These are phyloP conservation scores for Verticillium zaregamsianum DNA, from an alignment of 2,329 filamentous ascomycete genomes.

Conservation along the genomic window DNA sequence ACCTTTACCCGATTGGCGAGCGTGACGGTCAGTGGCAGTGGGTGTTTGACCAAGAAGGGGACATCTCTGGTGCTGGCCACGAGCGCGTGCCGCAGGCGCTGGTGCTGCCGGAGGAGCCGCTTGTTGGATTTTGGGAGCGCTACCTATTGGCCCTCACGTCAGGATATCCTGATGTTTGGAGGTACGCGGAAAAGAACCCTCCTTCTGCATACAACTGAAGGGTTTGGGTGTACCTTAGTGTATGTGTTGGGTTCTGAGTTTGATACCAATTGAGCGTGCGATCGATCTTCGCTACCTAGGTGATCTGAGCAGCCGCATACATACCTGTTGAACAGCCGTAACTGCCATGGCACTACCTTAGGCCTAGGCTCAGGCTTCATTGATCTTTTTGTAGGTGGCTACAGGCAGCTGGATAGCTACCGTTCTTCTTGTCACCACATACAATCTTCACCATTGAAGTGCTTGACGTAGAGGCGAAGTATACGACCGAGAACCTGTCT, in stretches of 20 bases:
- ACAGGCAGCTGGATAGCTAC: too few relatives aligned
- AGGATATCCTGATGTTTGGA: conserved; percentile 22
- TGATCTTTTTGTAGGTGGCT: too few relatives aligned
- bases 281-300: too few relatives aligned
- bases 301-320: too few relatives aligned
- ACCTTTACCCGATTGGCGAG: conserved; percentile 17
- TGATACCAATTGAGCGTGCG: neutral
- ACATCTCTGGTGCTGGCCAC: conserved; percentile 8
- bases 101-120: conserved; percentile 25
- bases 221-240: neutral
- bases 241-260: neutral
- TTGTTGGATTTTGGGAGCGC: conserved; percentile 28
- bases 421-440: too few relatives aligned
- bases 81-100: conserved; percentile 15
- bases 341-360: too few relatives aligned
- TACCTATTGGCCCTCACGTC: conserved; percentile 18
- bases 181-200: conserved; percentile 8
- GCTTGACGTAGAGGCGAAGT: too few relatives aligned
- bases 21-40: conserved; percentile 24
- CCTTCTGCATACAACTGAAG: neutral
- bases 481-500: too few relatives aligned
- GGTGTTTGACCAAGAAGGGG: conserved; percentile 16
- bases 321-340: too few relatives aligned
- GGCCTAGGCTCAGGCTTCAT: too few relatives aligned
- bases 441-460: too few relatives aligned